Evolutionary conservation across 176 grass and related monocot species (phyloP), one percentile per base, ranked within the genome.

Genomic region (Avena insularis): DNA sequence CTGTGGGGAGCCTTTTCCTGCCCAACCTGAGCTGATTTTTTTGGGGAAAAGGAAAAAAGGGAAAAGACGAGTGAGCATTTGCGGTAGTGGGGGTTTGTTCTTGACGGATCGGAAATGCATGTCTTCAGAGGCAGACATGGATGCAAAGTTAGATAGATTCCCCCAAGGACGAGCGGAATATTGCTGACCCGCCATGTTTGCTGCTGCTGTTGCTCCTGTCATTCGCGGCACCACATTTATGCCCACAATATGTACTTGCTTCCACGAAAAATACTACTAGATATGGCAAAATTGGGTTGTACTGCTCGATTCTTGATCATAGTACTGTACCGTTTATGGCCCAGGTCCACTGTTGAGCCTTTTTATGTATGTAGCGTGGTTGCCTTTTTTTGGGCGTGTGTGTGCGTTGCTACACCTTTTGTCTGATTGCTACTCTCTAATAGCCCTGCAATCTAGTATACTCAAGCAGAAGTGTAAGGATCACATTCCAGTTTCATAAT

Each of bases 111-210:
- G 50, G 48, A 54, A 45, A 70, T 74, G 82, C 40, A 43, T 74
- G 82, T 87, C 57, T 60, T 29, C 11, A 29, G 57, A 27, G 85
- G 81, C 85, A 84, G 85, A 87, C 89, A 90, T 7, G 8, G 78
- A 72, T 79, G 85, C 75, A 58, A 79, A 61, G 67, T 12, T 20
- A 2, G 66, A 84, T 57, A 19, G 55, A 57, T 57, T 87, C 83
- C 71, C 12, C 40, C 6, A 43, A 6, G 3, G 25, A 61, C 50
- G 23, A 20, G 46, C 3, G 36, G 80, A 67, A 83, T 65, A 79
- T 87, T 57, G 80, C n/a, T 87, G 65, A 73, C 89, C 40, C 12
- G 17, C 6, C 47, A 84, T 66, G 79, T 71, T 51, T 78, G 35
- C 23, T 35, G 23, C 61, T 82, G 45, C 29, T 7, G 9, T 77